A percentile compares a stretch with the other conserved stretches of the same genome.
phyloP scores from a whole-genome alignment of 2,329 filamentous ascomycete species.

The Fusarium albidum region DNA sequence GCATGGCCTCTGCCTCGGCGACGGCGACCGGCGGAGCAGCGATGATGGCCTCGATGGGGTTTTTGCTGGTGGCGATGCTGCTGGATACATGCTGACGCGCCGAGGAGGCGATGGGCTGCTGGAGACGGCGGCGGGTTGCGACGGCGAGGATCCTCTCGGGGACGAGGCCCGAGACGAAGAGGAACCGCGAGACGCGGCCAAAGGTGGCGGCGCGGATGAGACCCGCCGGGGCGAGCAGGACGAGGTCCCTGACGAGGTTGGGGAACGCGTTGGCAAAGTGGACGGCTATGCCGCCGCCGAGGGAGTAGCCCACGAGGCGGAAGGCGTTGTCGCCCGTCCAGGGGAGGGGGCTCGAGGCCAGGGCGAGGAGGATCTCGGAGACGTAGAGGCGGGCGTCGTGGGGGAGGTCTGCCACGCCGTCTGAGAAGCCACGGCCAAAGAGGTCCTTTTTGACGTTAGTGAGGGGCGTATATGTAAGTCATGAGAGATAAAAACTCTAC shows the following conservation, averaged over 20 bases:
- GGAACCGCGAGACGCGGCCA: conserved; percentile 55
- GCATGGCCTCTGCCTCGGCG: conserved; percentile 53
- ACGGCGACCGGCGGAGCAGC: conserved; percentile 43
- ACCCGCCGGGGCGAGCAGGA: conserved; percentile 82
- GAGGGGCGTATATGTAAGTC: too few relatives aligned
- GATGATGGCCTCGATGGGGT: conserved; percentile 33
- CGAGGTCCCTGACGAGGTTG: conserved; percentile 70
- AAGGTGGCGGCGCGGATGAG: conserved; percentile 69
- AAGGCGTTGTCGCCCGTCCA: conserved; percentile 71
- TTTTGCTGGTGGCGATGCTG: too few relatives aligned
- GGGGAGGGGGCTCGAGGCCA: conserved; percentile 73
- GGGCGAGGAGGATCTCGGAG: conserved; percentile 74
- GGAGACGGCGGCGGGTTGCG: conserved; percentile 58
- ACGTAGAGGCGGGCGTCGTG: conserved; percentile 79
- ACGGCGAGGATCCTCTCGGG: conserved; percentile 60
- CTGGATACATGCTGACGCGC: conserved; percentile 39
- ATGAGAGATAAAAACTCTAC: too few relatives aligned
- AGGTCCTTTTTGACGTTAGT: too few relatives aligned
- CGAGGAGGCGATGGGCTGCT: conserved; percentile 56
- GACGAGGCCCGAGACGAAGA: conserved; percentile 64
- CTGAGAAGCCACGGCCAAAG: conserved; percentile 73
- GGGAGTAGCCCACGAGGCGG: conserved; percentile 78
- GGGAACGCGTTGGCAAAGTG: conserved; percentile 80
- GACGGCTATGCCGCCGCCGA: conserved; percentile 81
- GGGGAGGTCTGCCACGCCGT: conserved; percentile 69